Base-by-base conservation (phyloP, 2,329 filamentous ascomycete genomes). In the Basipetospora chlamydospora region DNA sequence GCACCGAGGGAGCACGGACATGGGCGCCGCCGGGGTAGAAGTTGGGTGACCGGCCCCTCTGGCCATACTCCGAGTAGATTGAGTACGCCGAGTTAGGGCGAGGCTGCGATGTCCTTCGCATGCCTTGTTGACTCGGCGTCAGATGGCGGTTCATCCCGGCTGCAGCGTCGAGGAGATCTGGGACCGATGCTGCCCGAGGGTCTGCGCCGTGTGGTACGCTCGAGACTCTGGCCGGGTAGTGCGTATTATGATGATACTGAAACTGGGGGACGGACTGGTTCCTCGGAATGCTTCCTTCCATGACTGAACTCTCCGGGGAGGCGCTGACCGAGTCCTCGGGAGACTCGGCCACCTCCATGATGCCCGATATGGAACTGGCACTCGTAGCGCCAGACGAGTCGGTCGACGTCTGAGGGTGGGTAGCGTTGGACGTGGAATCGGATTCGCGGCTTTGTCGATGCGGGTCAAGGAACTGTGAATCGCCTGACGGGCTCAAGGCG, bases 51-150 rank as follows among this genome's bases (percentile, higher is more conserved):
- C 79, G 73, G 23, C 78, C 77, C 36, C 77, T 72, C 23, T 61
- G 58, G 20, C 68, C 70, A 42, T 74, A 59, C 33, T 93, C 85
- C 12, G 82, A 85, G 33, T 71, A 70, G 11, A 72, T 66, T 3
- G 83, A 90, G 54, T 86, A 87, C 5, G 78, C 66, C 10, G 87
- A 94, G 17, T 67, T 67, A 5, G 86, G 86, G 35, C 87, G 70
- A 28, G 70, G 68, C 43, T 80, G 52, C 11, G 72, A 73, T 41
- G 63, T 73, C 48, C 73, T 60, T 47, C 66, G 61, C 44, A 68
- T 61, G 47, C 64, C 61, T 47, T 63, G 59, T 10, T 68, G 66
- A 30, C 57, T 73, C 17, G 70, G 75, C 3, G 75, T 75, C 25
- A 83, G 58, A 51, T 79, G 73, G 32, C 75, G 73, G 43, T 73